Conservation (phyloP, 2,329 filamentous ascomycete genomes). For the Trichoderma brevicompactum region DNA sequence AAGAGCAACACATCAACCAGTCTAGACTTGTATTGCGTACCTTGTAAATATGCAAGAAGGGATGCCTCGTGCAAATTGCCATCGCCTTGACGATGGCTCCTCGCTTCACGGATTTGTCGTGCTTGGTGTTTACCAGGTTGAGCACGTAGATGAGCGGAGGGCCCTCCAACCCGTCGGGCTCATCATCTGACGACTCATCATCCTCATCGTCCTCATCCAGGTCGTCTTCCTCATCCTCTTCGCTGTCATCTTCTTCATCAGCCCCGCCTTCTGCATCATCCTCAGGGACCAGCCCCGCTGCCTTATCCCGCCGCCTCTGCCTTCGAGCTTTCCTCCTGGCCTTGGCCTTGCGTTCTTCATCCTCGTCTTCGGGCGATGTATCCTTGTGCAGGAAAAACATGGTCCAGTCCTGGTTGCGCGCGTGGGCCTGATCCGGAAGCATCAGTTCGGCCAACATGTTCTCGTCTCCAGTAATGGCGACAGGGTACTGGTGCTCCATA, state of each 20-base stretch:
- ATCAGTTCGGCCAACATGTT: conserved; percentile 98
- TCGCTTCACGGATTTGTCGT: conserved; percentile 89
- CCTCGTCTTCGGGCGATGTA: conserved; percentile 80
- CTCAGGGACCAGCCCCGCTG: conserved; percentile 53
- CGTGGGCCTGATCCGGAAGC: conserved; percentile 95
- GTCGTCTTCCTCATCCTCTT: conserved; percentile 53
- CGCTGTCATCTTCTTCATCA: conserved; percentile 54
- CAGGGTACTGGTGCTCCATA: conserved; percentile 98
- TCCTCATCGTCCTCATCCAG: conserved; percentile 56
- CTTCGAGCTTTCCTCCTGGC: conserved; percentile 57
- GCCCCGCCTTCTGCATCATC: conserved; percentile 50
- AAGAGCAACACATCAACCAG: background rate
- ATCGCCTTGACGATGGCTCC: conserved; percentile 96
- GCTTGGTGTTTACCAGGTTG: conserved; percentile 97
- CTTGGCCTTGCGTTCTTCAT: conserved; percentile 66
- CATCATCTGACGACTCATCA: conserved; percentile 60
- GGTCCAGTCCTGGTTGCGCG: conserved; percentile 96
- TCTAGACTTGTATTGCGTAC: conserved; percentile 49
- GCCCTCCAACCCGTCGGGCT: conserved; percentile 75
- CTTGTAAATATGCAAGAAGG: conserved; percentile 99
- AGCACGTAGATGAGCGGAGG: conserved; percentile 95
- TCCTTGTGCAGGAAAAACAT: conserved; percentile 99
- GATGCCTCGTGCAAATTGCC: conserved; percentile 97
- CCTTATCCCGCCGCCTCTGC: conserved; percentile 56
- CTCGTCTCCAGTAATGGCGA: conserved; percentile 94